Evolutionary conservation across 2,329 filamentous ascomycete genomes (phyloP).

Genomic region (Nothomitra cinnamomea): DNA sequence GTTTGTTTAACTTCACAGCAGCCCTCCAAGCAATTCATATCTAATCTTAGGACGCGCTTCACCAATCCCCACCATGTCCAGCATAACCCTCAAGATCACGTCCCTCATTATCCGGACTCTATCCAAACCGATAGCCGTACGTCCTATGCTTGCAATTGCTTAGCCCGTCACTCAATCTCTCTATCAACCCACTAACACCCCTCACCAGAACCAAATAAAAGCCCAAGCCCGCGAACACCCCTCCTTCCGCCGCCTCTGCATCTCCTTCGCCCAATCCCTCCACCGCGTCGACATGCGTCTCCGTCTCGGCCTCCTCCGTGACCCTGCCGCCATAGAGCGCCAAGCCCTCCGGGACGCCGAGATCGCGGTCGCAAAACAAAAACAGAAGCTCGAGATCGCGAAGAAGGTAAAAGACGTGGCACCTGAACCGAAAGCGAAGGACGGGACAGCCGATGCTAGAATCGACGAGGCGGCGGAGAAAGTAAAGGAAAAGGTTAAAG

Average conservation of each 20-base stretch:
- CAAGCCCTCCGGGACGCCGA: constrained; percentile 24
- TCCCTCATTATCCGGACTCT: constrained; percentile 47
- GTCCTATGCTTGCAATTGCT: constrained; percentile 12
- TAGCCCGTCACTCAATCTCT: neutral
- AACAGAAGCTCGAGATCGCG: constrained; percentile 28
- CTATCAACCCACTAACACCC: neutral
- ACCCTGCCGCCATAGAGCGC: constrained; percentile 35
- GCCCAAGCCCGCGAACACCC: constrained; percentile 51
- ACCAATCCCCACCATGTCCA: constrained; percentile 31
- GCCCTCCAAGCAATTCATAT: no score
- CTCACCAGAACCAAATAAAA: constrained; percentile 48
- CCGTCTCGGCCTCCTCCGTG: constrained; percentile 46
- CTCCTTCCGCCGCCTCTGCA: constrained; percentile 42
- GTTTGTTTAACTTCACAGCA: no score
- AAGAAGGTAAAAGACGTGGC: constrained; percentile 35
- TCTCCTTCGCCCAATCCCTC: constrained; percentile 44
- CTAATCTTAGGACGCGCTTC: no score
- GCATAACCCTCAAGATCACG: constrained; percentile 45
- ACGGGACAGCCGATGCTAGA: constrained; percentile 39
- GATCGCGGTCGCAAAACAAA: neutral
- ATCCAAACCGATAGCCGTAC: constrained; percentile 50
- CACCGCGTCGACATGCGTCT: constrained; percentile 53
- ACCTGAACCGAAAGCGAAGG: constrained; percentile 38
- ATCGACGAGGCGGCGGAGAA: constrained; percentile 29
- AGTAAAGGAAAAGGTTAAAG: constrained; percentile 23